These are phyloP conservation scores for Hamigera avellanea DNA, from an alignment of 495 filamentous ascomycete genomes.

Conservation along the genomic window DNA sequence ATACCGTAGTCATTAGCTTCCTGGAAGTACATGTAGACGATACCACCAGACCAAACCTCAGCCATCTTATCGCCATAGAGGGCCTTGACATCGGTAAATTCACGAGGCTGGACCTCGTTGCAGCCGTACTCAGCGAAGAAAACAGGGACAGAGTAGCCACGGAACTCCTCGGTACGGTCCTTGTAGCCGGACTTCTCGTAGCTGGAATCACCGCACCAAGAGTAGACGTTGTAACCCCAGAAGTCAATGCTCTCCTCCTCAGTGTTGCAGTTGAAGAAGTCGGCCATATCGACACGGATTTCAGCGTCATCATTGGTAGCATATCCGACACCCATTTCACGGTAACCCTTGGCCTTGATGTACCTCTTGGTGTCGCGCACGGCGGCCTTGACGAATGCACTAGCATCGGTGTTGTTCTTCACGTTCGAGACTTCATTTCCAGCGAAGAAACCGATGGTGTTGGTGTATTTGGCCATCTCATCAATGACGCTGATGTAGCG, in stretches of 20 bases:
- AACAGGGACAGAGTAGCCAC: slow-evolving; percentile 71
- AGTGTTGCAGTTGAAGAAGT: slow-evolving; percentile 85
- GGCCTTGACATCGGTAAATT: slow-evolving; percentile 69
- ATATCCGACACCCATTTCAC: slow-evolving; percentile 79
- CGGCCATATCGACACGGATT: slow-evolving; percentile 63
- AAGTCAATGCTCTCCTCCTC: slow-evolving; percentile 64
- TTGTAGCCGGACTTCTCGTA: slow-evolving; percentile 65
- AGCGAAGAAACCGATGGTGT: slow-evolving; percentile 87
- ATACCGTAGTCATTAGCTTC: slow-evolving; percentile 78
- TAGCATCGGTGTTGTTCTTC: slow-evolving; percentile 65
- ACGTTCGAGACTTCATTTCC: slow-evolving; percentile 91
- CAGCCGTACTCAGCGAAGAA: slow-evolving; percentile 98
- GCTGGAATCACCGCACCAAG: slow-evolving; percentile 76
- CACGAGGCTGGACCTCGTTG: slow-evolving; percentile 63
- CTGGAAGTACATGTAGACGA: slow-evolving; percentile 93
- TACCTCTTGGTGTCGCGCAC: slow-evolving; percentile 88
- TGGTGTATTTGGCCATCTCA: slow-evolving; percentile 60
- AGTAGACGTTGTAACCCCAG: slow-evolving; percentile 98
- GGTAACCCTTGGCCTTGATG: slow-evolving; percentile 63
- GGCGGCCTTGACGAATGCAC: slow-evolving; percentile 88
- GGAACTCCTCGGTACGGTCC: slow-evolving; percentile 67
- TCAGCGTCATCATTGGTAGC: slow-evolving; percentile 78
- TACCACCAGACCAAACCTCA: slow-evolving; percentile 78
- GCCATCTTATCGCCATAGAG: slow-evolving; percentile 75
- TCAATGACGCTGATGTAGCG: slow-evolving; percentile 78